Conservation (phyloP, 1,284 basidiomycete species). For the Cerrena zonata region DNA sequence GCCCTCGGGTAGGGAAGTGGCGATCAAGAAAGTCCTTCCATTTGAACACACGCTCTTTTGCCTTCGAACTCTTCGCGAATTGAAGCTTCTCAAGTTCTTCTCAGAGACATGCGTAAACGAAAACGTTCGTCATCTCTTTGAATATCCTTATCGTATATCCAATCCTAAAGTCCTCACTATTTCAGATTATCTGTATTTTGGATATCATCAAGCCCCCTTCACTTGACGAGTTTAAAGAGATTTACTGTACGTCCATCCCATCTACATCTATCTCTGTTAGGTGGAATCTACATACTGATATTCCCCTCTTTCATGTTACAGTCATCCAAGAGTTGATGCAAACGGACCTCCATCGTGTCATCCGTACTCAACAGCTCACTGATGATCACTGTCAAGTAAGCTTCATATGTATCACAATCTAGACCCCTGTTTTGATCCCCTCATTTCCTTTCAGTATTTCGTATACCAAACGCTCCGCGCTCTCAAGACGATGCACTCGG, state of each 20-base stretch:
- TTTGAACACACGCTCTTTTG: constrained; percentile 81
- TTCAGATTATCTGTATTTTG: constrained; percentile 77
- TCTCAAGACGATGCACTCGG: constrained; percentile 78
- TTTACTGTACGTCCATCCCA: constrained; percentile 68
- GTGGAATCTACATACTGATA: constrained; percentile 6
- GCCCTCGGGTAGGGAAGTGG: constrained; percentile 61
- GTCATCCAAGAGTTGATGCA: constrained; percentile 90
- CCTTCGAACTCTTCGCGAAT: constrained; percentile 69
- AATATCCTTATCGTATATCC: constrained; percentile 11
- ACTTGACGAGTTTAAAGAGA: constrained; percentile 78
- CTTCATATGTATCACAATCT: constrained; percentile 15
- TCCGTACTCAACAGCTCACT: constrained; percentile 80
- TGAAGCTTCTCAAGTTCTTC: constrained; percentile 81
- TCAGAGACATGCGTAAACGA: constrained; percentile 78
- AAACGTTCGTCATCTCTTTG: constrained; percentile 39
- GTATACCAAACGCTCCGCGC: constrained; percentile 74
- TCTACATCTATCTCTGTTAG: constrained; percentile 1
- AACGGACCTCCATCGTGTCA: constrained; percentile 85
- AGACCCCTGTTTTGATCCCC: background rate
- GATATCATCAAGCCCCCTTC: constrained; percentile 80
- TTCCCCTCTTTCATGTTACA: constrained; percentile 25
- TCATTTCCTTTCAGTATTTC: constrained; percentile 46
- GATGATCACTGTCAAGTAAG: constrained; percentile 90
- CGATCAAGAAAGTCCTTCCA: constrained; percentile 79
- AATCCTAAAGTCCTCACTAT: constrained; percentile 19